A percentile compares a stretch with the other conserved stretches of the same genome.
Conservation (phyloP, 164 flowering plant species). For the Houttuynia cordata region DNA sequence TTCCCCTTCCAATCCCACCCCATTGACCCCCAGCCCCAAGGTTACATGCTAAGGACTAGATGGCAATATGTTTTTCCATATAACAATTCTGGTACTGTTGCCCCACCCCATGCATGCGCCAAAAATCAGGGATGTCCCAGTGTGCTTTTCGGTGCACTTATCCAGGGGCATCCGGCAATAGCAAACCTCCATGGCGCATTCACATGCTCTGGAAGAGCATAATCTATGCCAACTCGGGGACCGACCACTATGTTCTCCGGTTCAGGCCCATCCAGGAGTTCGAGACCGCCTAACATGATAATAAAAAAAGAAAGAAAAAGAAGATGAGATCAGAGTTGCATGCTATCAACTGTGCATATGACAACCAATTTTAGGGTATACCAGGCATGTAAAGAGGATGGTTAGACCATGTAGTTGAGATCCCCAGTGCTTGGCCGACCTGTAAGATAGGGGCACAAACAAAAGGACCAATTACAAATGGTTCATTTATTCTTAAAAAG, state of each 20-base stretch:
- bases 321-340: too few species aligned
- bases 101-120: neutral
- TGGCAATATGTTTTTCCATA: too few species aligned
- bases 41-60: too few species aligned
- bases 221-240: constrained; percentile 96
- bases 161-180: constrained; percentile 78
- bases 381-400: constrained; percentile 76
- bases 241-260: constrained; percentile 67
- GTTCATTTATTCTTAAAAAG: too few species aligned
- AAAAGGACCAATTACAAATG: neutral
- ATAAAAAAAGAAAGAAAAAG: too few species aligned
- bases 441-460: constrained; percentile 10
- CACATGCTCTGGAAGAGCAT: constrained; percentile 82
- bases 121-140: constrained; percentile 33
- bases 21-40: too few species aligned
- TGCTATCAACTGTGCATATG: neutral
- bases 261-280: constrained; percentile 84
- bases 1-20: too few species aligned
- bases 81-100: too few species aligned
- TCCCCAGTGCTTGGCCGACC: constrained; percentile 91
- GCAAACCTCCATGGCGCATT: constrained; percentile 92
- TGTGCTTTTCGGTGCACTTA: constrained; percentile 91
- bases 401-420: constrained; percentile 83
- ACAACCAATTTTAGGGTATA: constrained; percentile 12
- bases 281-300: constrained; percentile 64